Base-by-base conservation (phyloP, 192 early-diverging fungal species). In the Haplosporangium gracile region DNA sequence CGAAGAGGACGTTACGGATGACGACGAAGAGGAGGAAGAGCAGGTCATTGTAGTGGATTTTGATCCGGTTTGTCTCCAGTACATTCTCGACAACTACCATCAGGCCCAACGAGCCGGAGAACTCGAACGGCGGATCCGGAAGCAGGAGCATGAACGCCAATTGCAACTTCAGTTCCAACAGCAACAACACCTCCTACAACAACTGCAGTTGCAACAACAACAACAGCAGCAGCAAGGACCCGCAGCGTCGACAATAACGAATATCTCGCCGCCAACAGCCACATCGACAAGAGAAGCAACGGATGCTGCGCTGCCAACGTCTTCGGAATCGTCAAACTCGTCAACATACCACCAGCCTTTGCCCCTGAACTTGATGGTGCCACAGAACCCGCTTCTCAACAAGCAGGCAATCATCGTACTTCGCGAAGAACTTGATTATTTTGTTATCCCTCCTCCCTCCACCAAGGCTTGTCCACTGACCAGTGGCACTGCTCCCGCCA, bases 391-490 rank as follows among this genome's bases (percentile, higher is more conserved):
- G 34, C 74, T 92, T n/a, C 51, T 91, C 38, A 89, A 83, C 75
- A 94, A 94, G 55, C 93, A 92, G 51, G 92, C 93, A 1, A 92
- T 96, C 53, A 94, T 96, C 79, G 95, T 95, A 51, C 82, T 96
- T 53, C 91, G 95, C 34, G 95, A 96, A 77, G 95, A 95, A 70
- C 89, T 96, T 40, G 95, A 96, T 78, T 96, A 94, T 80, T 96
- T 95, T 91, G 92, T 92, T 2, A 92, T 93, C 72, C 79, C 79
- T 7, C 89, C 89, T 22, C 83, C 89, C 16, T 77, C 79, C 32
- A 51, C 29, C 2, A 60, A 51, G 47, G 51, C 39, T 70, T 39
- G 69, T 70, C 69, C 69, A 70, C 69, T 39, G 40, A 29, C 57
- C 9, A 9, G 10, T 32, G 60, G 29, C 26, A 32, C 29, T 26